Percentiles rank a stretch among this genome's conserved stretches.
phyloP scores from a whole-genome alignment of 768 basidiomycete genomes.

The Lactarius evosmus region DNA sequence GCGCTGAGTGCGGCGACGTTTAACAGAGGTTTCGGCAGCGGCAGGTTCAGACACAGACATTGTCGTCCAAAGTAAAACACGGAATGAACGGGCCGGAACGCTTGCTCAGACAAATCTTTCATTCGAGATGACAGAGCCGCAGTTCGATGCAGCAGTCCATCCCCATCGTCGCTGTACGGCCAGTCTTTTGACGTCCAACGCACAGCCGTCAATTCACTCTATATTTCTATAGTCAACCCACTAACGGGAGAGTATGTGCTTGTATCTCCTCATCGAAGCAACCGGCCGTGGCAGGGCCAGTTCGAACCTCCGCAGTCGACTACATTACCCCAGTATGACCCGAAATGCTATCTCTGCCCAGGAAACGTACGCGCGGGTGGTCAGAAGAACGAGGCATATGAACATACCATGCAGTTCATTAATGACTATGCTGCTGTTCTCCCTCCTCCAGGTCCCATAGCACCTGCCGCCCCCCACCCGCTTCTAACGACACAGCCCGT shows the following conservation, averaged over 20 bases:
- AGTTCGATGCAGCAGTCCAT: slow-evolving; percentile 18
- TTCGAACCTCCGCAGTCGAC: slow-evolving; percentile 58
- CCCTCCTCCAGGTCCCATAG: slow-evolving; percentile 54
- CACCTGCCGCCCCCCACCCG: slow-evolving; percentile 55
- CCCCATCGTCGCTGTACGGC: slow-evolving; percentile 23
- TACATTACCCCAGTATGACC: slow-evolving; percentile 61
- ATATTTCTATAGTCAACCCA: slow-evolving; percentile 62
- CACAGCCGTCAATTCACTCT: background rate
- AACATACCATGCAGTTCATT: slow-evolving; percentile 62
- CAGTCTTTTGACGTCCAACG: slow-evolving; percentile 6
- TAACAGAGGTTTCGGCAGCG: slow-evolving; percentile 40
- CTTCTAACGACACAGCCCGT: slow-evolving; percentile 64
- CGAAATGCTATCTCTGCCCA: slow-evolving; percentile 82
- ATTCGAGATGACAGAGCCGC: slow-evolving; percentile 9
- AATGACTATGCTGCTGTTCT: slow-evolving; percentile 85
- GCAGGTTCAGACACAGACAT: slow-evolving; percentile 34
- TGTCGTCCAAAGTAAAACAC: background rate
- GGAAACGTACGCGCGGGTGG: slow-evolving; percentile 75
- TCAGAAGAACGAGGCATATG: slow-evolving; percentile 62
- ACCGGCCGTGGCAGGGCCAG: slow-evolving; percentile 89
- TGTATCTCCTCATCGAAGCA: slow-evolving; percentile 85
- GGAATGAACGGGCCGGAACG: slow-evolving; percentile 14
- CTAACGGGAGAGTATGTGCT: slow-evolving; percentile 72
- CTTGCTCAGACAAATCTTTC: background rate
- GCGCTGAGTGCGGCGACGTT: slow-evolving; percentile 47